A percentile compares a stretch with the other conserved stretches of the same genome.
These are phyloP conservation scores for Royoungia palumana DNA, from an alignment of 768 basidiomycete genomes.

Conservation along the genomic window DNA sequence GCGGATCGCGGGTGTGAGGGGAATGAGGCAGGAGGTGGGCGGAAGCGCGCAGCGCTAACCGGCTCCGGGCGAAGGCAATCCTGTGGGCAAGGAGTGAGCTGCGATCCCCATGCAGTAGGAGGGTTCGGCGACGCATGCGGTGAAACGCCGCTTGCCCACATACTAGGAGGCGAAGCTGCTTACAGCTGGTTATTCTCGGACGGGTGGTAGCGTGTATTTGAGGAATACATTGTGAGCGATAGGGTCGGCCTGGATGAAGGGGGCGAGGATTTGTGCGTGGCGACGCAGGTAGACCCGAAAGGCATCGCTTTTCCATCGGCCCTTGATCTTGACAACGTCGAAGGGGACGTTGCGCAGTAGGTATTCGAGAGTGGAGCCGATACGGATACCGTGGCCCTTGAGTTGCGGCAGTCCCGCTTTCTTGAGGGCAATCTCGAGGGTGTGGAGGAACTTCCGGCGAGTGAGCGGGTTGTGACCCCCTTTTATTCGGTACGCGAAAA, in stretches of 20 bases:
- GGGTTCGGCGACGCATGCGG: neutral
- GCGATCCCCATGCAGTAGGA: no score
- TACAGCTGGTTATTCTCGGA: neutral
- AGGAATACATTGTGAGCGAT: constrained; percentile 1
- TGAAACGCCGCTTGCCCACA: neutral
- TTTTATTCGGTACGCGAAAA: constrained; percentile 30
- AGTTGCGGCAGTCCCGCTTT: neutral
- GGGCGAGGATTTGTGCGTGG: constrained; percentile 31
- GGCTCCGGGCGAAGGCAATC: no score
- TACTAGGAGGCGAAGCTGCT: neutral
- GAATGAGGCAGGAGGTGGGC: no score
- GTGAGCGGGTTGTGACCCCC: constrained; percentile 24
- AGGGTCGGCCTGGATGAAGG: constrained; percentile 26
- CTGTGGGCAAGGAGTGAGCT: no score
- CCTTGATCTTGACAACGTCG: constrained; percentile 4
- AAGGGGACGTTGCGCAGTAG: constrained; percentile 36
- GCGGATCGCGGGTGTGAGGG: no score
- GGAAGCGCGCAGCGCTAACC: no score
- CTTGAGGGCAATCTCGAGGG: accelerated
- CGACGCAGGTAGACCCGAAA: constrained; percentile 29
- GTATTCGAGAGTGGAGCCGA: constrained; percentile 35
- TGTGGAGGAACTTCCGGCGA: constrained; percentile 20
- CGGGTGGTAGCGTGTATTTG: constrained; percentile 8
- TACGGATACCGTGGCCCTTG: constrained; percentile 24
- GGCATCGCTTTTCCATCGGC: constrained; percentile 36